These are phyloP conservation scores for Musa troglodytarum DNA, from an alignment of 176 grass and related monocot species.

Conservation along the genomic window DNA sequence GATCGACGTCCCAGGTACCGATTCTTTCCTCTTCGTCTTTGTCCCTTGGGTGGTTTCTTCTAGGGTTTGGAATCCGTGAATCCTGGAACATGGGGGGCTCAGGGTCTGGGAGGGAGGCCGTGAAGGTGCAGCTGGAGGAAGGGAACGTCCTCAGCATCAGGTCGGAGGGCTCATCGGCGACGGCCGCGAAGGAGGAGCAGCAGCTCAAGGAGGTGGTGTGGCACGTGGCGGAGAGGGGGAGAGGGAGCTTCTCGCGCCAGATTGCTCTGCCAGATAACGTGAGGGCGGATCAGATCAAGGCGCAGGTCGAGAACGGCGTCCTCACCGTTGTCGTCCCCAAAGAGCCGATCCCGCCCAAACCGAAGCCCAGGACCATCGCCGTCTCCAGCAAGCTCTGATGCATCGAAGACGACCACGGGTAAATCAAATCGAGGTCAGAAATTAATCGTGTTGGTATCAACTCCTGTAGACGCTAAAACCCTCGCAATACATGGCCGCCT, in stretches of 20 bases:
- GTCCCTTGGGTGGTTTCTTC: neutral
- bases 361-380: constrained; percentile 52
- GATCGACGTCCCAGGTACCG: constrained; percentile 55
- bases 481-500: too few relatives aligned
- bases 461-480: too few relatives aligned
- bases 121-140: constrained; percentile 72
- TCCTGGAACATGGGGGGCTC: neutral
- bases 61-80: neutral
- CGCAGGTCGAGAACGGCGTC: constrained; percentile 58
- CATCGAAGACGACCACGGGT: neutral
- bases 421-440: neutral
- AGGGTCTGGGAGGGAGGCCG: constrained; percentile 61
- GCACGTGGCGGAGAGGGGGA: constrained; percentile 70
- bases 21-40: neutral
- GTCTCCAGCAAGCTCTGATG: constrained; percentile 78
- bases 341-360: constrained; percentile 32
- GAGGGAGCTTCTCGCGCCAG: constrained; percentile 45
- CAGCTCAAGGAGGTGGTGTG: constrained; percentile 35
- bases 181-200: constrained; percentile 7
- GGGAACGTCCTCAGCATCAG: constrained; percentile 62
- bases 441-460: too few relatives aligned
- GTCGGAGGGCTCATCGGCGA: constrained; percentile 10
- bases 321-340: constrained; percentile 73
- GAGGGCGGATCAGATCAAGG: constrained; percentile 54
- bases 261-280: constrained; percentile 56